A percentile compares a stretch with the other conserved stretches of the same genome.
Conservation (phyloP, 1,284 basidiomycete genomes). For the Sparassis latifolia region DNA sequence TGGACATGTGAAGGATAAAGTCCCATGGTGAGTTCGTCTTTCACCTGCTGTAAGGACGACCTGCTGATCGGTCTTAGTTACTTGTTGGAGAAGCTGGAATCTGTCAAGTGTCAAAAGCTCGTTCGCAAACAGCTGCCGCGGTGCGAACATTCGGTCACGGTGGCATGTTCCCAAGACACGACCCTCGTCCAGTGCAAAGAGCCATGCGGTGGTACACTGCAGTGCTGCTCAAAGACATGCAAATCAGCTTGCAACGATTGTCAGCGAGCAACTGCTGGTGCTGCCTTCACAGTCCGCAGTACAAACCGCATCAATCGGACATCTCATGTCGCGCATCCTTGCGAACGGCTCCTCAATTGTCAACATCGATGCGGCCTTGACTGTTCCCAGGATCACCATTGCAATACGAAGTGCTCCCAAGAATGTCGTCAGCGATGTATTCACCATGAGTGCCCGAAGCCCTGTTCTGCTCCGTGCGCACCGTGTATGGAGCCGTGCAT, state of each 20-base stretch:
- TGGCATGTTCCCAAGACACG: constrained; percentile 45
- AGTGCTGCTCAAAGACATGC: constrained; percentile 53
- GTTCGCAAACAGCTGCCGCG: constrained; percentile 41
- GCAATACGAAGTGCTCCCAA: constrained; percentile 38
- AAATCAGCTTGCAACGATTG: constrained; percentile 45
- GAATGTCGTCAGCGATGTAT: constrained; percentile 51
- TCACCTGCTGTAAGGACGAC: background rate
- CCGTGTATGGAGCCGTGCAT: constrained; percentile 59
- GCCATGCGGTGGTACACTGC: constrained; percentile 38
- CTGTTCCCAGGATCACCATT: constrained; percentile 49
- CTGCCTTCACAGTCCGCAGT: no score
- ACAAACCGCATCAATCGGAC: no score
- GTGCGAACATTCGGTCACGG: constrained; percentile 50
- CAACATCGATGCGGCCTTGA: constrained; percentile 46
- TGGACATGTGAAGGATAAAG: constrained; percentile 42
- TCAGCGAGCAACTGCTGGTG: constrained; percentile 26
- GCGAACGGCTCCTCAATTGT: constrained; percentile 50
- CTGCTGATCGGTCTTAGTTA: constrained; percentile 30
- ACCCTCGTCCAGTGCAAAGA: constrained; percentile 32
- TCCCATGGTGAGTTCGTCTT: constrained; percentile 47
- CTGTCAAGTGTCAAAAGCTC: constrained; percentile 37
- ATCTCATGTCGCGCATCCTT: constrained; percentile 42
- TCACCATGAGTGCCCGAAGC: constrained; percentile 41
- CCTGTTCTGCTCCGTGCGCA: constrained; percentile 52
- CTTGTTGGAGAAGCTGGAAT: constrained; percentile 36